A percentile compares a stretch with the other conserved stretches of the same genome.
Evolutionary conservation across 2,329 filamentous ascomycete genomes (phyloP).

Genomic region (Pseudocercospora fuligena): DNA sequence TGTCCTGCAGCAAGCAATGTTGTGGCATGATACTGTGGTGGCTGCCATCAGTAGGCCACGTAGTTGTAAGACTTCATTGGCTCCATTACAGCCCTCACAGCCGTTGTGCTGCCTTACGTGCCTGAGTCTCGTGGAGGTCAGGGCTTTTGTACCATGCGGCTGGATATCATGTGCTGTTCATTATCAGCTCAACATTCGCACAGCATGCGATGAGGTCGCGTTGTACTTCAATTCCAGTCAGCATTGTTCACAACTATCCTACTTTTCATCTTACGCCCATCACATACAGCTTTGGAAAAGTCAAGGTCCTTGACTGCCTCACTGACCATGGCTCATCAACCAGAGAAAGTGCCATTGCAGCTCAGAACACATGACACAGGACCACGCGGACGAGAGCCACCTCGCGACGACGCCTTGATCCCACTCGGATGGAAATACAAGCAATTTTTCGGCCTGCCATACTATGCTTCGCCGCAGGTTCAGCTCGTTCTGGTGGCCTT

Average conservation of each 20-base stretch:
- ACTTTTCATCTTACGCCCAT: neutral
- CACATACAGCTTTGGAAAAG: neutral
- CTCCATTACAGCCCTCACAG: neutral
- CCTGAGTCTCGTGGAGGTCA: conserved; percentile 3
- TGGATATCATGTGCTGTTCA: conserved; percentile 4
- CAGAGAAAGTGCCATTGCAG: conserved; percentile 6
- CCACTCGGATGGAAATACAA: conserved; percentile 52
- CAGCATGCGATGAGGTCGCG: neutral
- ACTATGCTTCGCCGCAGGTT: conserved; percentile 54
- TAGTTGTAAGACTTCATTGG: neutral
- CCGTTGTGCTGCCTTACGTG: conserved; percentile 10
- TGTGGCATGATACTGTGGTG: conserved; percentile 5
- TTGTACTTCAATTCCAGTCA: neutral
- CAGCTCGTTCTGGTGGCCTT: conserved; percentile 55
- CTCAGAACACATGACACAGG: neutral
- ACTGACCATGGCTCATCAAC: conserved; percentile 2
- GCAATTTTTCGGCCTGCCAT: conserved; percentile 47
- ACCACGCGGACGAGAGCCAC: neutral
- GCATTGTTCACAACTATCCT: neutral
- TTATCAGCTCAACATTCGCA: conserved; percentile 8
- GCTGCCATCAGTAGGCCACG: conserved; percentile 8
- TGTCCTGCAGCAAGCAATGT: conserved; percentile 1
- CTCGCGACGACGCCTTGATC: neutral
- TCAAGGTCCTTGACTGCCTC: neutral
- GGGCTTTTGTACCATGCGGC: neutral